These are phyloP conservation scores for Chalciporus chontae DNA, from an alignment of 768 basidiomycete genomes.

Conservation along the genomic window DNA sequence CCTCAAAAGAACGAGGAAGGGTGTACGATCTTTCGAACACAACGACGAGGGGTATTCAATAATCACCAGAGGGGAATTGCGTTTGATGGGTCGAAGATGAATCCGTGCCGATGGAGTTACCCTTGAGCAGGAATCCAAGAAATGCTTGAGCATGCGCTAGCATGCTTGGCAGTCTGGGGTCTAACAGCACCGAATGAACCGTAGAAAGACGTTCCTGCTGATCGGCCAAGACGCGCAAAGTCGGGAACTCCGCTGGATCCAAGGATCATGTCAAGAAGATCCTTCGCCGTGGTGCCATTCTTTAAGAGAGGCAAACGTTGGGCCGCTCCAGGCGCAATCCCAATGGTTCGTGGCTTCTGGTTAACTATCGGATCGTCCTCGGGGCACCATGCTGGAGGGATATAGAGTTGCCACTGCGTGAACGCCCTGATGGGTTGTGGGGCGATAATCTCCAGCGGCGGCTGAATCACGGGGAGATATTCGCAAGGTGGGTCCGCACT, in stretches of 20 bases:
- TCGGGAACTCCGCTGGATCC: constrained; percentile 7
- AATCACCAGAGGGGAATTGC: background rate
- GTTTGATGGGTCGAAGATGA: background rate
- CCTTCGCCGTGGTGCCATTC: constrained; percentile 19
- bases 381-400: constrained; percentile 27
- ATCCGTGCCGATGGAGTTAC: constrained; percentile 2
- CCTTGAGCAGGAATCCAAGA: constrained; percentile 23
- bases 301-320: background rate
- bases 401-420: constrained; percentile 10
- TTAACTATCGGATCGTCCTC: constrained; percentile 30
- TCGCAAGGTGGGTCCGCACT: background rate
- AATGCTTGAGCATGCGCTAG: constrained; percentile 14
- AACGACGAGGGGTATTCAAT: background rate
- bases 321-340: constrained; percentile 29
- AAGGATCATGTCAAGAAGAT: constrained; percentile 29
- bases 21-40: background rate
- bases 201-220: constrained; percentile 21
- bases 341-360: constrained; percentile 22
- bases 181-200: constrained; percentile 26
- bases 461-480: background rate
- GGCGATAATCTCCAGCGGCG: constrained; percentile 7
- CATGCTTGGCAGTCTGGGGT: constrained; percentile 16
- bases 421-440: constrained; percentile 13
- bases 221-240: constrained; percentile 5
- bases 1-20: background rate